Evolutionary conservation across 2,329 filamentous ascomycete species (phyloP).

Genomic region (Xylaria sp.): DNA sequence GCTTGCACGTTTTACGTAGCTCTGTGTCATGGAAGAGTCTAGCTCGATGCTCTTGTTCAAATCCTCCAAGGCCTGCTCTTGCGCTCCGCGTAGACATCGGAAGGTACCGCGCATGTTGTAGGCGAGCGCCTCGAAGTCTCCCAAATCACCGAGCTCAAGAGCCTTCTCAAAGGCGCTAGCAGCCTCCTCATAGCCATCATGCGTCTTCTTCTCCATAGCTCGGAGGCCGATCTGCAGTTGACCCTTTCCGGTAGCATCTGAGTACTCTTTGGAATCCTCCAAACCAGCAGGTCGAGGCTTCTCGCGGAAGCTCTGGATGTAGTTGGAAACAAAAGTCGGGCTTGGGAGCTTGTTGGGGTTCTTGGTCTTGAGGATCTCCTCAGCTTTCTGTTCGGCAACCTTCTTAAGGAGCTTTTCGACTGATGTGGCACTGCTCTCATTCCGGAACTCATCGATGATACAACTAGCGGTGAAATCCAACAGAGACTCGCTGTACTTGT

Average conservation of each 20-base stretch:
- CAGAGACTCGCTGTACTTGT: conserved; percentile 90
- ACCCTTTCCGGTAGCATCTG: conserved; percentile 81
- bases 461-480: conserved; percentile 98
- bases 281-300: conserved; percentile 82
- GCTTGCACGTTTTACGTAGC: conserved; percentile 98
- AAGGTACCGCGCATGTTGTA: conserved; percentile 98
- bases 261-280: conserved; percentile 81
- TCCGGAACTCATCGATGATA: conserved; percentile 98
- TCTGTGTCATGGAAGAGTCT: conserved; percentile 88
- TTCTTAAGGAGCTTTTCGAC: conserved; percentile 96
- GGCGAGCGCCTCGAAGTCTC: conserved; percentile 85
- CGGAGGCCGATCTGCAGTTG: conserved; percentile 86
- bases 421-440: conserved; percentile 85
- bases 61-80: conserved; percentile 81
- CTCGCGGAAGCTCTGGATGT: conserved; percentile 95
- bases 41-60: conserved; percentile 93
- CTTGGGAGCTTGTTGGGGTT: conserved; percentile 90
- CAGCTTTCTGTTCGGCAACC: conserved; percentile 93
- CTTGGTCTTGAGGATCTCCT: conserved; percentile 83
- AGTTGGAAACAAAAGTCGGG: conserved; percentile 97
- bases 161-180: conserved; percentile 87
- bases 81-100: conserved; percentile 89
- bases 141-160: conserved; percentile 81
- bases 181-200: conserved; percentile 91
- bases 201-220: conserved; percentile 85